A percentile compares a stretch with the other conserved stretches of the same genome.
These are phyloP conservation scores for Gleditsia sinensis DNA, from an alignment of 306 rosid genomes.

Conservation along the genomic window DNA sequence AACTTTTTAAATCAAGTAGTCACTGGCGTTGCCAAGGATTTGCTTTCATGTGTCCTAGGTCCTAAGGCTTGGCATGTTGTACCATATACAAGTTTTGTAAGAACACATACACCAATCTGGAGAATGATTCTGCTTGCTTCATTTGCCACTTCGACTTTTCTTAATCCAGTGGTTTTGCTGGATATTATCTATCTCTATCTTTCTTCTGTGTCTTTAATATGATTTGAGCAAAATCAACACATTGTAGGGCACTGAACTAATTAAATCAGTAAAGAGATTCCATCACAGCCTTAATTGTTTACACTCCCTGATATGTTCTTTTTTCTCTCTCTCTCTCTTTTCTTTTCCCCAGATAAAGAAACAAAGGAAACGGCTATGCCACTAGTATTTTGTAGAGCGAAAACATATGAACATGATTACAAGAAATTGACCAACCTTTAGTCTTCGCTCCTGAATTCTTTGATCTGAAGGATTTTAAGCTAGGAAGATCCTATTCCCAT, in stretches of 20 bases:
- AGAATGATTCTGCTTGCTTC: background rate
- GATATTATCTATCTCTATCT: background rate
- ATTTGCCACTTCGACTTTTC: background rate
- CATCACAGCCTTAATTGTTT: conserved; percentile 16
- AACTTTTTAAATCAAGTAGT: background rate
- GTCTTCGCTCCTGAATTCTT: conserved; percentile 34
- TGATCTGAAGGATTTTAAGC: conserved; percentile 29
- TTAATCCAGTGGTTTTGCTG: background rate
- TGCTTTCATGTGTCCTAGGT: background rate
- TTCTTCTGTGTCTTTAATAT: background rate
- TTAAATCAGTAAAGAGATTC: conserved; percentile 20
- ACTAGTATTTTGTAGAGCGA: conserved; percentile 18
- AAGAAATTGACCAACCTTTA: conserved; percentile 41
- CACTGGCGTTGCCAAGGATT: background rate
- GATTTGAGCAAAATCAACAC: background rate
- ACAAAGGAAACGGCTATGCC: background rate
- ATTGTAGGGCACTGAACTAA: conserved; percentile 2
- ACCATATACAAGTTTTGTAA: background rate
- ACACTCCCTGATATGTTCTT: background rate
- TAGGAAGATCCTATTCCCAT: conserved; percentile 34
- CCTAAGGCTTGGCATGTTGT: background rate
- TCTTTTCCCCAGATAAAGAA: background rate
- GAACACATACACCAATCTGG: background rate
- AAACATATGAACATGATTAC: background rate
- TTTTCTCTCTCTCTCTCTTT: background rate